Conservation (phyloP, 2,329 filamentous ascomycete species). For the Epichloe sibirici region DNA sequence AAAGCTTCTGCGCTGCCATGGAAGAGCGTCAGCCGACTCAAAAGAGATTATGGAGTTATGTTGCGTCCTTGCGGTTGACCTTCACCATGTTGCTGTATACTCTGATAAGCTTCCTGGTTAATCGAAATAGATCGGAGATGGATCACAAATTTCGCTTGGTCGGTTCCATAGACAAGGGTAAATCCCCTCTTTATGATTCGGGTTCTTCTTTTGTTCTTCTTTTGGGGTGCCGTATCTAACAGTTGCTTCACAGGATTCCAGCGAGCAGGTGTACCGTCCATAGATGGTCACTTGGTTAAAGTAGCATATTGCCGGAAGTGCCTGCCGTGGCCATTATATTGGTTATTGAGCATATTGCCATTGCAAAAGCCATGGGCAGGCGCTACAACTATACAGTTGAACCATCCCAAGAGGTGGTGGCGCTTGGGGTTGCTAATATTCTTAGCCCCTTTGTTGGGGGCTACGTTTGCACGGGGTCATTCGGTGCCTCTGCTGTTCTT, state of each 20-base stretch:
- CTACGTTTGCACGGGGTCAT: slow-evolving; percentile 33
- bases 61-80: slow-evolving; percentile 61
- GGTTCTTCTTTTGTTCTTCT: background rate
- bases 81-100: slow-evolving; percentile 69
- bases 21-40: slow-evolving; percentile 47
- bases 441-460: slow-evolving; percentile 62
- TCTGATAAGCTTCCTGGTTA: slow-evolving; percentile 57
- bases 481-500: slow-evolving; percentile 65
- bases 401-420: slow-evolving; percentile 68
- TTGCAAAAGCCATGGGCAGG: slow-evolving; percentile 70
- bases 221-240: slow-evolving; percentile 8
- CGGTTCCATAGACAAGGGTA: slow-evolving; percentile 51
- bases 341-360: slow-evolving; percentile 73
- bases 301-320: slow-evolving; percentile 45
- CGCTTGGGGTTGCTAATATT: slow-evolving; percentile 64
- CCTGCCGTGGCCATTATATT: slow-evolving; percentile 65
- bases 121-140: slow-evolving; percentile 36
- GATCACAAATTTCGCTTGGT: slow-evolving; percentile 49
- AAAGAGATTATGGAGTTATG: slow-evolving; percentile 57
- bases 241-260: slow-evolving; percentile 41
- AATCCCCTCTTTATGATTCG: background rate
- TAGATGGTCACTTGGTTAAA: slow-evolving; percentile 45
- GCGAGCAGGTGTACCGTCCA: slow-evolving; percentile 44
- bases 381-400: slow-evolving; percentile 70
- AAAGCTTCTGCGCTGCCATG: slow-evolving; percentile 45